Percentiles rank a stretch among this genome's conserved stretches.
These are phyloP conservation scores for Psilocybe subaeruginosa DNA, from an alignment of 768 basidiomycete genomes.

Conservation along the genomic window DNA sequence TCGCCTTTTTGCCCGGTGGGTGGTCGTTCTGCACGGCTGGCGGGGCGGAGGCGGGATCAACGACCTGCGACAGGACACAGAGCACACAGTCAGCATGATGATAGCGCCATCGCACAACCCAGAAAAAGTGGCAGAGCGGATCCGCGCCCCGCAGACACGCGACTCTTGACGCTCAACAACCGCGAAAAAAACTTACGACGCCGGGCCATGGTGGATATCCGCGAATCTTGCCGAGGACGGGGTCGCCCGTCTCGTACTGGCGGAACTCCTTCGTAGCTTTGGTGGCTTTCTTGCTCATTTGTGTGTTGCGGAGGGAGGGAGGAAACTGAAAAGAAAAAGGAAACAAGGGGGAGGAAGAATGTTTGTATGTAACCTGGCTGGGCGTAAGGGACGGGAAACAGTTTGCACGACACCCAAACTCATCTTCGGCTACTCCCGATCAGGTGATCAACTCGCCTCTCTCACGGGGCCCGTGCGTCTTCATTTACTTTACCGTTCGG, in stretches of 20 bases:
- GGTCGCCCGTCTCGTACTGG: constrained; percentile 73
- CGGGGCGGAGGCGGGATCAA: constrained; percentile 73
- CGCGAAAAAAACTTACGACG: constrained; percentile 61
- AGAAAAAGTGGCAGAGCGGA: neutral
- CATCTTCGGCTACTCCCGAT: too few species aligned
- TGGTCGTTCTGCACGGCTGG: constrained; percentile 66
- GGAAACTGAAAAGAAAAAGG: constrained; percentile 3
- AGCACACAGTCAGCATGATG: too few species aligned
- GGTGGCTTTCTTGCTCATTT: constrained; percentile 61
- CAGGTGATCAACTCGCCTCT: too few species aligned
- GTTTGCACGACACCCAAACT: too few species aligned
- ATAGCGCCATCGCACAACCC: too few species aligned
- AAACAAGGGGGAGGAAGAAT: constrained; percentile 12
- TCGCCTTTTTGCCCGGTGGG: constrained; percentile 71
- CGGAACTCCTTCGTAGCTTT: constrained; percentile 49
- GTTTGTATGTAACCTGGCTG: constrained; percentile 21
- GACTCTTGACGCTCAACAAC: constrained; percentile 2
- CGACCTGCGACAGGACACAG: constrained; percentile 53
- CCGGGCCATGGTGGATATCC: constrained; percentile 96
- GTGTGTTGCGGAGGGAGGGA: constrained; percentile 3
- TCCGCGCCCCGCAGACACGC: constrained; percentile 5
- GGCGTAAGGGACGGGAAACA: constrained; percentile 11
- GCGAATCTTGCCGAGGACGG: constrained; percentile 91
- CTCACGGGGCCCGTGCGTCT: too few species aligned
- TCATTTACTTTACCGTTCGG: too few species aligned